Evolutionary conservation across 257 asterid species (phyloP).

Genomic region (Ballota nigra): DNA sequence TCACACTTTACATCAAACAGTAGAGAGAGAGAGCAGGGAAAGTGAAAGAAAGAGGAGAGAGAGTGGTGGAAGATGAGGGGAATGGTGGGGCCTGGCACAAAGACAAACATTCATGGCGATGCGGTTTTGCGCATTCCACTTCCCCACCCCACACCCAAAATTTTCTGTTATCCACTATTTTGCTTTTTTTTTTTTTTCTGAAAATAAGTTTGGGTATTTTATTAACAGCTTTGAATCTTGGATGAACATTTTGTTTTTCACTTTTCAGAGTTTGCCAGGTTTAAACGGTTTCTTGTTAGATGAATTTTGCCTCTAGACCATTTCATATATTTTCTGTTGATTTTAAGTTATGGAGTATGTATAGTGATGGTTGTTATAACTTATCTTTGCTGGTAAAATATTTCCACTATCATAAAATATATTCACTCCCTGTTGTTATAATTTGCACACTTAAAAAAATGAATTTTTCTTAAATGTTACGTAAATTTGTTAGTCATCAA

Average conservation of each 20-base stretch:
- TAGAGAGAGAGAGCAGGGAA: slow-evolving; percentile 9
- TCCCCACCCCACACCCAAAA: neutral
- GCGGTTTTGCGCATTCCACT: slow-evolving; percentile 6
- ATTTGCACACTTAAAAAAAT: too few relatives aligned
- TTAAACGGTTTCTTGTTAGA: too few relatives aligned
- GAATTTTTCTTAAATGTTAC: too few relatives aligned
- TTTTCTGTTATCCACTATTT: neutral
- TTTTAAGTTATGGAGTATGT: too few relatives aligned
- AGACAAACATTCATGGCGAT: slow-evolving; percentile 39
- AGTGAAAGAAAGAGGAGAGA: slow-evolving; percentile 14
- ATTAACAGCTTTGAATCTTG: neutral
- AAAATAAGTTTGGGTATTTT: neutral
- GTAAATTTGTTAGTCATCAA: too few relatives aligned
- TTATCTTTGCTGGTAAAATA: too few relatives aligned
- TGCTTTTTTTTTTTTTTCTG: neutral
- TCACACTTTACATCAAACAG: neutral
- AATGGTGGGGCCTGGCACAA: slow-evolving; percentile 22
- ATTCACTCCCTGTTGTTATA: too few relatives aligned
- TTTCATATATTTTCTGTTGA: too few relatives aligned
- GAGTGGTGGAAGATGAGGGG: slow-evolving; percentile 19
- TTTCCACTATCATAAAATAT: too few relatives aligned
- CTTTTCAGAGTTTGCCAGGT: neutral
- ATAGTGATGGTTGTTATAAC: too few relatives aligned
- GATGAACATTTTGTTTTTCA: neutral
- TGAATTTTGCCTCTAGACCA: too few relatives aligned